Conservation (phyloP, 2,329 filamentous ascomycete genomes). For the Anthostomella pinea region DNA sequence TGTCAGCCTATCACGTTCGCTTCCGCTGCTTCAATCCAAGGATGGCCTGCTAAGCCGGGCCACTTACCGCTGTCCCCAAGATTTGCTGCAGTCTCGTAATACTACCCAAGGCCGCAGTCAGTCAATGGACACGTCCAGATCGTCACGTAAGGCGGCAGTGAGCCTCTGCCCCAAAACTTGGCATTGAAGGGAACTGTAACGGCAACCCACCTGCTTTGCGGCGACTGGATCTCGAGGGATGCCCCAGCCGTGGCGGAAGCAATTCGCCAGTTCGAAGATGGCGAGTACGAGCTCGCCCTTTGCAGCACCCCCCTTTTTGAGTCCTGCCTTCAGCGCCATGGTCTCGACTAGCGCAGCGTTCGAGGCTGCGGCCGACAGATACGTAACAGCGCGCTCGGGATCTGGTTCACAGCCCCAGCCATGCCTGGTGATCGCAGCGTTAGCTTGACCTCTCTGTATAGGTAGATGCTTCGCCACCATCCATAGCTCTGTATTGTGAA, state of each 20-base stretch:
- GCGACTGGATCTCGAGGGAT: slow-evolving; percentile 82
- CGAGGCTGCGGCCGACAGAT: slow-evolving; percentile 82
- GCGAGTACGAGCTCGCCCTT: slow-evolving; percentile 96
- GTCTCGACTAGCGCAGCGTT: slow-evolving; percentile 88
- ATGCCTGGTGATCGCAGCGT: slow-evolving; percentile 56
- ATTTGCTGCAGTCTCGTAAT: slow-evolving; percentile 97
- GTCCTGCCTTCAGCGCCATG: slow-evolving; percentile 77
- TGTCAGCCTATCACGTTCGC: slow-evolving; percentile 21
- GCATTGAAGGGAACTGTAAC: neutral
- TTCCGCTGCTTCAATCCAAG: too few species aligned
- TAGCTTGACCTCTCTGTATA: too few species aligned
- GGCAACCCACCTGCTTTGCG: slow-evolving; percentile 63
- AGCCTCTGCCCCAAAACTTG: too few species aligned
- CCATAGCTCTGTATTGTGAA: too few species aligned
- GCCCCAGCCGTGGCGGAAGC: slow-evolving; percentile 93
- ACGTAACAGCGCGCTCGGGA: slow-evolving; percentile 71
- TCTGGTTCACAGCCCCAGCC: slow-evolving; percentile 86
- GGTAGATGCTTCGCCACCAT: too few species aligned
- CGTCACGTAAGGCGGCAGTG: too few species aligned
- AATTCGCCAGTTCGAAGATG: slow-evolving; percentile 92
- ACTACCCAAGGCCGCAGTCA: slow-evolving; percentile 52
- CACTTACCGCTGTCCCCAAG: slow-evolving; percentile 76
- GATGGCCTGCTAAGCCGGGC: slow-evolving; percentile 15
- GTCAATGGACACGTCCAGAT: slow-evolving; percentile 16
- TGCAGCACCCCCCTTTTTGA: slow-evolving; percentile 89